Evolutionary conservation across 2,329 filamentous ascomycete species (phyloP), one percentile per base, ranked within the genome.

Genomic region (Colletotrichum truncatum): DNA sequence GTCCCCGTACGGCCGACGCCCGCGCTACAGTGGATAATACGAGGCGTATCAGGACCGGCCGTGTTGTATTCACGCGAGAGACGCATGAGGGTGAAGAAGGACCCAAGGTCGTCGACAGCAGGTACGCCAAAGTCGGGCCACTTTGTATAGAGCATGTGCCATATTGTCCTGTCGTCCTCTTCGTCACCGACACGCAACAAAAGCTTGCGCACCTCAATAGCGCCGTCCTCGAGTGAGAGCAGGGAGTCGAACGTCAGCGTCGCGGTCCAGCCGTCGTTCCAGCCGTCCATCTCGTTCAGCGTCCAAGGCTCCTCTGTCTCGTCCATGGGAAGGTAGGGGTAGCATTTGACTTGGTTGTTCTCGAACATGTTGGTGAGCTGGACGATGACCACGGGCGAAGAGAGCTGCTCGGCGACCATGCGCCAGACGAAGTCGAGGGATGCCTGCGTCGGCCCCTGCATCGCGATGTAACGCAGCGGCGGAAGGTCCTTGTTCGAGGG

Each of bases 311-410:
- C 76, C 9, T 86, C 81, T 4, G 87, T 84, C 14, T 84, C 75
- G 41, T 81, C 78, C 57, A 83, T 77, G 0, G 94, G 94, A 70
- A 94, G 98, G 78, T 99, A 99, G 45, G 91, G 92, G 70, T 87
- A 93, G 78, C 95, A 98, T 77, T 98, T 97, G 77, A 97, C 89
- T 72, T 87, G 82, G 63, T 87, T 86, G 30, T 86, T 84, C 77
- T 98, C 95, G 73, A 92, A 85, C 25, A 93, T 95, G 75, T 94
- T 93, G 3, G 95, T 99, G 67, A 99, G 87, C 93, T 98, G 98
- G 62, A 98, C 90, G 56, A 98, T 91, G 61, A 98, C 93, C 1
- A 89, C 93, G 3, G 91, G 88, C 46, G 90, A 89, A 25, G 81
- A 74, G 54, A 85, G 77, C 77, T 97, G 93, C 73, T 97, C 90